Evolutionary conservation across 768 basidiomycete species (phyloP).

Genomic region (Phallus indusiatus): DNA sequence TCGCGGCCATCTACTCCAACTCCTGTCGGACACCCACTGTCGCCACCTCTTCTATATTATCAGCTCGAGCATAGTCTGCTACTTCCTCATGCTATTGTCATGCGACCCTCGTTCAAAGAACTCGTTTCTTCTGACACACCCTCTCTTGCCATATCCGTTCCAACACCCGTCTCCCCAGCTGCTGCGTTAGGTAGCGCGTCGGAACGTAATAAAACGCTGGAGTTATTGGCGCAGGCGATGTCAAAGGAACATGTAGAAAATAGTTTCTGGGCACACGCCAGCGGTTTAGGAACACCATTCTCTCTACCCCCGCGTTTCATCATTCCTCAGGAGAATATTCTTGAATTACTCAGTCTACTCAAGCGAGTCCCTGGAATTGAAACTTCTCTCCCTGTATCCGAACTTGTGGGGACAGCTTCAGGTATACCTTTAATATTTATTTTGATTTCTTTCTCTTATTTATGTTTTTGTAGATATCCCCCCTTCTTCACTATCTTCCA

Average conservation of each 20-base stretch:
- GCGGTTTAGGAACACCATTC: constrained; percentile 25
- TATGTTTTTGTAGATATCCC: neutral
- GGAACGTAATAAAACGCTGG: constrained; percentile 59
- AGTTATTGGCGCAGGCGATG: constrained; percentile 53
- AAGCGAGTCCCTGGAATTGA: neutral
- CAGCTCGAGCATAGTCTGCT: constrained; percentile 57
- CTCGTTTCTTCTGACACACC: constrained; percentile 36
- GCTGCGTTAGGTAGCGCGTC: constrained; percentile 52
- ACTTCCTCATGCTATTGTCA: constrained; percentile 49
- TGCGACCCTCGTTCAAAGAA: constrained; percentile 49
- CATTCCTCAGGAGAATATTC: neutral
- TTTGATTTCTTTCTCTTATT: neutral
- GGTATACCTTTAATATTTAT: neutral
- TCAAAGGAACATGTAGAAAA: constrained; percentile 71
- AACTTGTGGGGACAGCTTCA: neutral
- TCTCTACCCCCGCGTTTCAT: neutral
- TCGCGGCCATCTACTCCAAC: constrained; percentile 62
- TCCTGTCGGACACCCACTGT: constrained; percentile 61
- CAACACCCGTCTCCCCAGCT: constrained; percentile 80
- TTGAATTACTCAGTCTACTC: neutral
- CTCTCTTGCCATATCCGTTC: constrained; percentile 42
- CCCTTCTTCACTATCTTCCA: neutral
- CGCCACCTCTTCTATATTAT: constrained; percentile 57
- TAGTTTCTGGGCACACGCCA: constrained; percentile 54
- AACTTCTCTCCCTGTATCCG: neutral